These are phyloP conservation scores for Paraphaeosphaeria sporulosa DNA, from an alignment of 2,329 filamentous ascomycete species.

Conservation along the genomic window DNA sequence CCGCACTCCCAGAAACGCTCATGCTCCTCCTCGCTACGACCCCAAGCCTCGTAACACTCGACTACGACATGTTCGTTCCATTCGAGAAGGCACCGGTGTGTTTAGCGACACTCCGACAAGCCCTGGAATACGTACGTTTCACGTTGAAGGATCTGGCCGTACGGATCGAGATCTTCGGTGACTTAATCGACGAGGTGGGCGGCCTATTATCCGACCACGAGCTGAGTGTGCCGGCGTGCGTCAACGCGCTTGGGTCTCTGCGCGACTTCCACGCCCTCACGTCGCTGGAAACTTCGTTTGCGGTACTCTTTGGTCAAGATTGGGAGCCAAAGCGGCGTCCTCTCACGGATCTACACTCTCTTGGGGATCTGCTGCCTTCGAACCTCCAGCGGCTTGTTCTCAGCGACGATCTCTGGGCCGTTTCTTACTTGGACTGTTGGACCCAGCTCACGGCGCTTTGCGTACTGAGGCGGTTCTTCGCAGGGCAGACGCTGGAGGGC, in stretches of 20 bases:
- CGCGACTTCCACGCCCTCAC: neutral
- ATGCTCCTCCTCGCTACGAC: neutral
- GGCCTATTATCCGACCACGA: neutral
- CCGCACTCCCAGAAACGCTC: slow-evolving; percentile 2
- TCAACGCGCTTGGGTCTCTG: neutral
- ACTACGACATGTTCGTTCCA: slow-evolving; percentile 3
- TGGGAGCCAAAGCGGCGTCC: no score
- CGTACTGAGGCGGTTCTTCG: neutral
- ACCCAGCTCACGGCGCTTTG: neutral
- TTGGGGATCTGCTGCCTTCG: slow-evolving; percentile 42
- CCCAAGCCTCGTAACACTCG: neutral
- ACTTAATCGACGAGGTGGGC: neutral
- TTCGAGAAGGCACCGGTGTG: neutral
- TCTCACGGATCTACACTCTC: no score
- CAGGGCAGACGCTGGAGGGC: neutral
- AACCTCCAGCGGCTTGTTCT: slow-evolving; percentile 1
- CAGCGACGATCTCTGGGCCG: neutral
- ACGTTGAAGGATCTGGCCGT: neutral
- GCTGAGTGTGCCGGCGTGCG: neutral
- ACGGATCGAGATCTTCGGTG: neutral
- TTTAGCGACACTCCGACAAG: neutral
- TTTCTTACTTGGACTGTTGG: neutral
- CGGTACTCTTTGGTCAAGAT: slow-evolving; percentile 44
- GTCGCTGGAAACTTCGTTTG: slow-evolving; percentile 8
- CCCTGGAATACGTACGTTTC: neutral